phyloP scores from a whole-genome alignment of 2,329 filamentous ascomycete species.

The Colletotrichum lini region DNA sequence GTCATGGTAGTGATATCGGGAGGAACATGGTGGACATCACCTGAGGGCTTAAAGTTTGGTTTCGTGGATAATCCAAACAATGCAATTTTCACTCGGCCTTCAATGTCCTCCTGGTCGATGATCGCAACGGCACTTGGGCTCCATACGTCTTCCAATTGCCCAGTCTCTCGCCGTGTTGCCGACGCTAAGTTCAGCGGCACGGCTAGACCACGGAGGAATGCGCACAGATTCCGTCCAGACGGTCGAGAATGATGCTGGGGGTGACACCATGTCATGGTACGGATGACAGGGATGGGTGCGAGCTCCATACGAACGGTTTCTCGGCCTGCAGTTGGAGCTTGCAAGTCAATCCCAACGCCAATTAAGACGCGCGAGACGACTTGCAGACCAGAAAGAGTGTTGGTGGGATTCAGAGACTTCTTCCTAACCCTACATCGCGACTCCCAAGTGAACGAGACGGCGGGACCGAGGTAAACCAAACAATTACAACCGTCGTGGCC shows the following conservation, averaged over 20 bases:
- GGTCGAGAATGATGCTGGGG: too few relatives aligned
- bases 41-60: too few relatives aligned
- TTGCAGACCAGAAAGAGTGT: not conserved
- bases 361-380: not conserved
- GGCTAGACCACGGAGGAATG: not conserved
- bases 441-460: too few relatives aligned
- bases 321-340: not conserved
- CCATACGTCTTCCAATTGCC: not conserved
- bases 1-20: not conserved
- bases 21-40: not conserved
- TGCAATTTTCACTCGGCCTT: not conserved
- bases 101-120: not conserved
- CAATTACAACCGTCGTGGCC: constrained; percentile 30
- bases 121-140: not conserved
- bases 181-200: not conserved
- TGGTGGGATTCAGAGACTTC: not conserved
- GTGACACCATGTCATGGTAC: too few relatives aligned
- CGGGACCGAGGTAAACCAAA: constrained; percentile 9
- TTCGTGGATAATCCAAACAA: not conserved
- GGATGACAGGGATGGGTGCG: too few relatives aligned
- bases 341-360: not conserved
- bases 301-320: too few relatives aligned
- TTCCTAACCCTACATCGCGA: not conserved
- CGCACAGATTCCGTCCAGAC: not conserved
- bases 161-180: not conserved